Evolutionary conservation across 2,329 filamentous ascomycete genomes (phyloP).

Genomic region (Penicillium thymicola): DNA sequence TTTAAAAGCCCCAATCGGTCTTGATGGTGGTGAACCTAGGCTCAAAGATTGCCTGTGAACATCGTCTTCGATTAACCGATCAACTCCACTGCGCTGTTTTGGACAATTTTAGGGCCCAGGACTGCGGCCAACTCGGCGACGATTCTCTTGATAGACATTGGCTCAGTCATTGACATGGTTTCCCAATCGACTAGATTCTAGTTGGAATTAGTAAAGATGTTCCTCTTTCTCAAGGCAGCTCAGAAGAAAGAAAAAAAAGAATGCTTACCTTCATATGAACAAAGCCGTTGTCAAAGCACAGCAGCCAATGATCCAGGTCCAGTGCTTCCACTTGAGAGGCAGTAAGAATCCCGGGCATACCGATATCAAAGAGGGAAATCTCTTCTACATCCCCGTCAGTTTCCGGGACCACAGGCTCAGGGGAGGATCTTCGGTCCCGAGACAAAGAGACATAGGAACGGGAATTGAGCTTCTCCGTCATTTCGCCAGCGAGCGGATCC

Average conservation of each 20-base stretch:
- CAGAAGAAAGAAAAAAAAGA: too few relatives aligned
- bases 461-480: slow-evolving; percentile 41
- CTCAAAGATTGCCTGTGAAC: neutral
- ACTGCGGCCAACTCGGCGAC: slow-evolving; percentile 47
- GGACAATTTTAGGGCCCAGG: slow-evolving; percentile 44
- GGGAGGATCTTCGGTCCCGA: slow-evolving; percentile 30
- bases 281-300: slow-evolving; percentile 42
- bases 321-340: slow-evolving; percentile 42
- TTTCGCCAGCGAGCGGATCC: slow-evolving; percentile 44
- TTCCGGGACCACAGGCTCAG: slow-evolving; percentile 3
- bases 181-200: slow-evolving; percentile 50
- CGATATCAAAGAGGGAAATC: slow-evolving; percentile 45
- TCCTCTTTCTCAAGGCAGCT: neutral
- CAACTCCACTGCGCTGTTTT: slow-evolving; percentile 40
- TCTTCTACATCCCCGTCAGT: slow-evolving; percentile 32
- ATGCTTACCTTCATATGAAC: slow-evolving; percentile 43
- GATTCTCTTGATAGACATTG: slow-evolving; percentile 47
- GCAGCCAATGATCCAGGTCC: slow-evolving; percentile 44
- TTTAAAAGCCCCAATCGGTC: too few relatives aligned
- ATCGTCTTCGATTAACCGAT: slow-evolving; percentile 28
- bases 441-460: slow-evolving; percentile 47
- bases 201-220: slow-evolving; percentile 1
- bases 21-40: neutral
- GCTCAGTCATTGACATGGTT: slow-evolving; percentile 39
- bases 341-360: slow-evolving; percentile 48